Conservation (phyloP, 306 rosid genomes). For the Echinosophora koreensis region DNA sequence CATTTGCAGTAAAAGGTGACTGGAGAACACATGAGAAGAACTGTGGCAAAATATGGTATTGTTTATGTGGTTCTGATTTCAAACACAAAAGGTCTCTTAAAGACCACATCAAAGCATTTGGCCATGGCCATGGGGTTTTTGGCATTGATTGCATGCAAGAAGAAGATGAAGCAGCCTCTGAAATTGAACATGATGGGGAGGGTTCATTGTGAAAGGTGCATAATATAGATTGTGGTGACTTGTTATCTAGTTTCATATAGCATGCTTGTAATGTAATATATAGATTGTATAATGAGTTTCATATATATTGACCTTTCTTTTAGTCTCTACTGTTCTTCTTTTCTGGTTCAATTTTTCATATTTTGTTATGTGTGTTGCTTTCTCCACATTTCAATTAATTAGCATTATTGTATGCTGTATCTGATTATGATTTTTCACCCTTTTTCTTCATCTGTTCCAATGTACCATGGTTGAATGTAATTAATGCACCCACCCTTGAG, state of each 20-base stretch:
- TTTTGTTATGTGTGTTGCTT: neutral
- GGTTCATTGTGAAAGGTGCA: slow-evolving; percentile 38
- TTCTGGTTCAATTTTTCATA: neutral
- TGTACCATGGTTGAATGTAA: too few relatives aligned
- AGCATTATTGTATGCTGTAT: slow-evolving; percentile 8
- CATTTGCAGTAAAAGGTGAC: slow-evolving; percentile 82
- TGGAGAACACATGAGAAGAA: slow-evolving; percentile 90
- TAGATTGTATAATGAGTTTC: slow-evolving; percentile 6
- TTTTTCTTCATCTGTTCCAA: neutral
- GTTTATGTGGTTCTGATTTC: slow-evolving; percentile 76
- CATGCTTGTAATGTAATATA: slow-evolving; percentile 11
- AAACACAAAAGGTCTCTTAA: slow-evolving; percentile 76
- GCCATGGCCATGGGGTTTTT: slow-evolving; percentile 62
- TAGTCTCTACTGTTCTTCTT: slow-evolving; percentile 12
- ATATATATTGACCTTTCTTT: neutral
- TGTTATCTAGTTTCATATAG: neutral
- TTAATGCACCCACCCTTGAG: too few relatives aligned
- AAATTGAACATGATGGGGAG: slow-evolving; percentile 61
- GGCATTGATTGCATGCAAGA: slow-evolving; percentile 58
- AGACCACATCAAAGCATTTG: slow-evolving; percentile 71
- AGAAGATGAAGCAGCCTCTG: slow-evolving; percentile 63
- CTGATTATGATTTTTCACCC: neutral
- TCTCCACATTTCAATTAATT: slow-evolving; percentile 17
- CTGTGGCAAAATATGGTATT: slow-evolving; percentile 76
- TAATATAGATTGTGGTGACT: slow-evolving; percentile 14